Conservation (phyloP, 208 protist genomes). For the Kentomonas sorsogonicus region DNA sequence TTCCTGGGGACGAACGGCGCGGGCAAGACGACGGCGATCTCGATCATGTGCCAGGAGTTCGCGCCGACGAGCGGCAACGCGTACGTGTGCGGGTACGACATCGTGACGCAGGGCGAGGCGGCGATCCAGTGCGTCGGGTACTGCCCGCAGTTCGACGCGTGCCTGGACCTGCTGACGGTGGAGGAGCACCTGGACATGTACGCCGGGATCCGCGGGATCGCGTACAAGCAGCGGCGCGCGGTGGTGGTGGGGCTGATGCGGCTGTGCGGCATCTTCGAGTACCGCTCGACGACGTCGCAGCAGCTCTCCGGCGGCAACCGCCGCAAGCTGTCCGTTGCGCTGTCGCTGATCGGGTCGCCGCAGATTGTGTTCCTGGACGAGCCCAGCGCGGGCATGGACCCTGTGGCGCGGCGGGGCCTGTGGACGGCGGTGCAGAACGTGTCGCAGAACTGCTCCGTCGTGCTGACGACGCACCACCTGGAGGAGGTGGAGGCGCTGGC, state of each 20-base stretch:
- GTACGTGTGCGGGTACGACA: constrained; percentile 49
- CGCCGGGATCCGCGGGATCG: constrained; percentile 46
- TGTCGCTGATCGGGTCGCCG: constrained; percentile 54
- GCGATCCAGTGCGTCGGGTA: constrained; percentile 69
- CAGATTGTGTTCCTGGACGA: constrained; percentile 57
- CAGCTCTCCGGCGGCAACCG: constrained; percentile 56
- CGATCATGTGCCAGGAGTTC: constrained; percentile 76
- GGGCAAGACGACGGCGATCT: constrained; percentile 86
- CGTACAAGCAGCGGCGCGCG: constrained; percentile 6
- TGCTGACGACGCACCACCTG: constrained; percentile 92
- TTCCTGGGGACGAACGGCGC: constrained; percentile 89
- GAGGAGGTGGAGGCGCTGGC: constrained; percentile 90
- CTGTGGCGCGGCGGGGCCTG: constrained; percentile 31
- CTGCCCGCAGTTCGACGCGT: constrained; percentile 95
- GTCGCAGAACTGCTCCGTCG: constrained; percentile 57
- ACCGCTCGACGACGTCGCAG: constrained; percentile 14
- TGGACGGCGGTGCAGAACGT: constrained; percentile 37
- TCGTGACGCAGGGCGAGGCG: constrained; percentile 31
- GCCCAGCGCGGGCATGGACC: constrained; percentile 63
- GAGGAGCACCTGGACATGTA: constrained; percentile 87
- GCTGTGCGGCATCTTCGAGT: constrained; percentile 16
- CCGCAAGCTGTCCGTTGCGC: constrained; percentile 52
- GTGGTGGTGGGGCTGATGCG: constrained; percentile 22
- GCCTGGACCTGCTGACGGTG: constrained; percentile 88
- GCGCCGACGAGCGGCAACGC: constrained; percentile 58